Percentiles rank a stretch among this genome's conserved stretches.
Evolutionary conservation across 495 filamentous ascomycete genomes (phyloP).

Genomic region (Hypoxylon fuscum): DNA sequence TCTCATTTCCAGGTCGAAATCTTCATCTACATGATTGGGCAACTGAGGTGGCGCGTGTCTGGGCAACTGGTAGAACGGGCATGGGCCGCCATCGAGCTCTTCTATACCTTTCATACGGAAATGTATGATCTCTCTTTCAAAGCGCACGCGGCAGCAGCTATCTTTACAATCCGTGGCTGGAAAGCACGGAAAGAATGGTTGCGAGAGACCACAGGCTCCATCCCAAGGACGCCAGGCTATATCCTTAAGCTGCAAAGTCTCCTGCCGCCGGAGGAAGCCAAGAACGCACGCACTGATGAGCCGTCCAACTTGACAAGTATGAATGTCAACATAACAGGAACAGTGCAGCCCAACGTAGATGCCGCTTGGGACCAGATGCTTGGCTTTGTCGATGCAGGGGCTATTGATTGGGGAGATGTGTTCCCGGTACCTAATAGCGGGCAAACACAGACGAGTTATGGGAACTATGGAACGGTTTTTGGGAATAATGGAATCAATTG

Average conservation of each 20-base stretch:
- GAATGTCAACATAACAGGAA: constrained; percentile 3
- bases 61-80: constrained; percentile 62
- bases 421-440: constrained; percentile 34
- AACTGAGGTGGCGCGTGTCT: constrained; percentile 59
- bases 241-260: constrained; percentile 46
- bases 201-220: constrained; percentile 25
- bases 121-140: constrained; percentile 55
- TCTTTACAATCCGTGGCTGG: constrained; percentile 59
- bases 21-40: constrained; percentile 62
- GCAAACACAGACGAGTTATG: constrained; percentile 21
- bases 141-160: constrained; percentile 50
- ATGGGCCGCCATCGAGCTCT: constrained; percentile 54
- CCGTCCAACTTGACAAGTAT: constrained; percentile 4
- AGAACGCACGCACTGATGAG: constrained; percentile 14
- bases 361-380: constrained; percentile 49
- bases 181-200: constrained; percentile 50
- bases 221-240: constrained; percentile 47
- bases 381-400: constrained; percentile 44
- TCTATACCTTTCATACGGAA: constrained; percentile 56
- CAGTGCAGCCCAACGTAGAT: constrained; percentile 19
- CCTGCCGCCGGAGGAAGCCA: constrained; percentile 39
- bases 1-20: constrained; percentile 62
- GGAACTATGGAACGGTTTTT: constrained; percentile 23
- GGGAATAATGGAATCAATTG: constrained; percentile 31
- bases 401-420: constrained; percentile 56